Percentiles rank a stretch among this genome's conserved stretches.
Evolutionary conservation across 257 asterid species (phyloP).

Genomic region (Knoxia roxburghii): DNA sequence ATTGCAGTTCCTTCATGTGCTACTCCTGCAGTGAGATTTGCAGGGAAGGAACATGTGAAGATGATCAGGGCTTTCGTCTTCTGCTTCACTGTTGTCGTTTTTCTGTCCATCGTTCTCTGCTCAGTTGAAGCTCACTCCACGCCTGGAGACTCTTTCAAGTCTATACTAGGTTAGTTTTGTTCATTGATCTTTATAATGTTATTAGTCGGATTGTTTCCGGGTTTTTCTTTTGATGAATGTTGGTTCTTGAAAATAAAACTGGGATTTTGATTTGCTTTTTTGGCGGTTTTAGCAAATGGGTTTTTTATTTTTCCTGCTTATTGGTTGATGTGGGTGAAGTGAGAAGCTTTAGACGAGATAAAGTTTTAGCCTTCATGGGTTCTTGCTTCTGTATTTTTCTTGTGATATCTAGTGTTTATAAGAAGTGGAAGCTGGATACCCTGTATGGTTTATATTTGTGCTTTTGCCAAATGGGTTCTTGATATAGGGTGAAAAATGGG

Average conservation of each 20-base stretch:
- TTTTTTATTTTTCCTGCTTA: background rate
- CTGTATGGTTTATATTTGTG: background rate
- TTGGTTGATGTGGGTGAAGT: background rate
- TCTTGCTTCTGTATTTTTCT: background rate
- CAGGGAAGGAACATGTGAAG: constrained; percentile 25
- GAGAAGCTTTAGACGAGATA: background rate
- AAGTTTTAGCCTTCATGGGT: background rate
- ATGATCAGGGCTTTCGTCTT: constrained; percentile 31
- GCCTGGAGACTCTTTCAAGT: constrained; percentile 43
- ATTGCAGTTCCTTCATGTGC: constrained; percentile 23
- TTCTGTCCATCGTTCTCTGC: constrained; percentile 35
- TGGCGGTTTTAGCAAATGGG: background rate
- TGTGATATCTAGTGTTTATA: background rate
- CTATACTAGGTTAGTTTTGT: constrained; percentile 53
- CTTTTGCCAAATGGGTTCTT: constrained; percentile 22
- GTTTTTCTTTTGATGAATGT: background rate
- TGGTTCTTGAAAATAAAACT: constrained; percentile 6
- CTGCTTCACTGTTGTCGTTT: constrained; percentile 25
- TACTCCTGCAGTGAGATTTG: constrained; percentile 37
- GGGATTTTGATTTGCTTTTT: background rate
- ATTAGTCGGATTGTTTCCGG: background rate
- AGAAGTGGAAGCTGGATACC: background rate
- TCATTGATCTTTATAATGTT: background rate
- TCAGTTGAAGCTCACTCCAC: constrained; percentile 33
- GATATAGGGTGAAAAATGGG: background rate